These are phyloP conservation scores for Calonectria multiphialidica DNA, from an alignment of 2,329 filamentous ascomycete species.

Conservation along the genomic window DNA sequence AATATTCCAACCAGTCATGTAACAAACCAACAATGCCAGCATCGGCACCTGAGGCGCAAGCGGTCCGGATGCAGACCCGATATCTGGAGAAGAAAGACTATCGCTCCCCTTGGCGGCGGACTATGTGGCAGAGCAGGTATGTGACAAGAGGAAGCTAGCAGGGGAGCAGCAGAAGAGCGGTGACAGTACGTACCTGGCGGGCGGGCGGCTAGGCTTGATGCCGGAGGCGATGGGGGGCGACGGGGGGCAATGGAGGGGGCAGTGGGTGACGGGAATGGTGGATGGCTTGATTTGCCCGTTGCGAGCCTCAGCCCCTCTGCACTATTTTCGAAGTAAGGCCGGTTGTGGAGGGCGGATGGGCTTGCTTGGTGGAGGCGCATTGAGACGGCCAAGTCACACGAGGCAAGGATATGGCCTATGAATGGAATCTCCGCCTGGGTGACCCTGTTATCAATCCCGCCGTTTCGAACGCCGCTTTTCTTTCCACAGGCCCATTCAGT, in stretches of 20 bases:
- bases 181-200: slow-evolving; percentile 35
- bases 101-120: background rate
- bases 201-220: background rate
- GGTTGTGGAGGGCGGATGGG: slow-evolving; percentile 23
- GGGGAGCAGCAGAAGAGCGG: slow-evolving; percentile 32
- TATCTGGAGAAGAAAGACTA: slow-evolving; percentile 16
- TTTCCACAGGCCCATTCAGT: background rate
- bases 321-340: slow-evolving; percentile 20
- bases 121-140: slow-evolving; percentile 15
- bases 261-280: slow-evolving; percentile 9
- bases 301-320: slow-evolving; percentile 22
- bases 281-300: slow-evolving; percentile 11
- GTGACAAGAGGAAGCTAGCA: slow-evolving; percentile 11
- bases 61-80: slow-evolving; percentile 16
- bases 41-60: slow-evolving; percentile 21
- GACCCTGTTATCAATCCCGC: slow-evolving; percentile 19
- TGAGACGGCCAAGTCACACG: slow-evolving; percentile 15
- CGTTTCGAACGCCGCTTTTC: slow-evolving; percentile 15
- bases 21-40: background rate
- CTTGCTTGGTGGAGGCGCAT: slow-evolving; percentile 27
- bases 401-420: slow-evolving; percentile 11
- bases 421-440: slow-evolving; percentile 23
- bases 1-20: slow-evolving; percentile 15
- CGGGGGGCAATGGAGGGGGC: background rate
- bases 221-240: background rate